Conservation (phyloP, 164 flowering plant genomes). For the Vitis amurensis region DNA sequence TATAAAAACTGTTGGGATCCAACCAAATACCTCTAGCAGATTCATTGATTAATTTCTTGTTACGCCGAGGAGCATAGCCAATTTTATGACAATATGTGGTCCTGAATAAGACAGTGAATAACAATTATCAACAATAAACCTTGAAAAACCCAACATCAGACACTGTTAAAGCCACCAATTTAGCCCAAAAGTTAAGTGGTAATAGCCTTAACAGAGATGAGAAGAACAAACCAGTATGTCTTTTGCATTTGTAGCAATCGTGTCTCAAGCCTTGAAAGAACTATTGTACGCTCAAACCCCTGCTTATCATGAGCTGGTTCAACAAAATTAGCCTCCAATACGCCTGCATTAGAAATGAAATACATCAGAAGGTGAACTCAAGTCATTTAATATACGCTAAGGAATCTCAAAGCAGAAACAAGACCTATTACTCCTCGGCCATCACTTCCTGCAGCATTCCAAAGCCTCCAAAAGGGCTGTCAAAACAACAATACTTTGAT, state of each 20-base stretch:
- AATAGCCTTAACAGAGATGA: background rate
- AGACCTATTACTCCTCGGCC: conserved; percentile 97
- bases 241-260: conserved; percentile 71
- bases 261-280: conserved; percentile 80
- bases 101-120: conserved; percentile 32
- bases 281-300: conserved; percentile 94
- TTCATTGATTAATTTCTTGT: no score
- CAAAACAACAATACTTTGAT: conserved; percentile 2
- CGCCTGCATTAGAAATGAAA: conserved; percentile 47
- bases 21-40: no score
- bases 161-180: no score
- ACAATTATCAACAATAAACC: background rate
- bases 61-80: conserved; percentile 61
- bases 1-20: no score
- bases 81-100: conserved; percentile 46
- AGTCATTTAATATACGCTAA: conserved; percentile 4
- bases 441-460: conserved; percentile 96
- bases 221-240: conserved; percentile 64
- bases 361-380: conserved; percentile 5
- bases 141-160: background rate
- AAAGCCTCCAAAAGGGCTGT: conserved; percentile 99
- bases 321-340: conserved; percentile 94
- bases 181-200: no score
- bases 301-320: conserved; percentile 99
- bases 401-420: background rate